Evolutionary conservation across 1,284 basidiomycete genomes (phyloP).

Genomic region (Ceratobasidium sp.): DNA sequence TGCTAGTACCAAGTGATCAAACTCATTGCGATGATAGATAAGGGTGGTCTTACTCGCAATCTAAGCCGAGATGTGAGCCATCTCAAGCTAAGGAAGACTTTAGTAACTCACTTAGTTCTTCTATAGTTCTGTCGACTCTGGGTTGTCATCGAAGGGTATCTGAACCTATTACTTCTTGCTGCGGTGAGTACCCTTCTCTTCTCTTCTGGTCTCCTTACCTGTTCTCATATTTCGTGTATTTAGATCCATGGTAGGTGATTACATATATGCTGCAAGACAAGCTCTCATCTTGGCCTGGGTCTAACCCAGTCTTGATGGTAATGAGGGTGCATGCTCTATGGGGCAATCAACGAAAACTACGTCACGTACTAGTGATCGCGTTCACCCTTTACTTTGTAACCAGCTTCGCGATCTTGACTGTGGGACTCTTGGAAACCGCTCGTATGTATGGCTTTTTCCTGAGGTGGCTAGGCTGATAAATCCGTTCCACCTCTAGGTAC

Average conservation of each 20-base stretch:
- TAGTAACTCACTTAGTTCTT: background rate
- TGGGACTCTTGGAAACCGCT: conserved; percentile 23
- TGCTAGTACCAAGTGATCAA: background rate
- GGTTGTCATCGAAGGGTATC: conserved; percentile 35
- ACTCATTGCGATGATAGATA: background rate
- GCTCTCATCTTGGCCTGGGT: background rate
- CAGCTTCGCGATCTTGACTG: conserved; percentile 33
- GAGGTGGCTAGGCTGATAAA: background rate
- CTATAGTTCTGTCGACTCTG: conserved; percentile 31
- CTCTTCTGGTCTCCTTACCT: background rate
- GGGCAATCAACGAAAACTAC: conserved; percentile 14
- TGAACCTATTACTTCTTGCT: conserved; percentile 39
- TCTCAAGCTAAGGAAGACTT: background rate
- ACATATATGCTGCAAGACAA: background rate
- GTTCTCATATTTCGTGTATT: background rate
- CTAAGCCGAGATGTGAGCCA: background rate
- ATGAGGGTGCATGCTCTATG: conserved; percentile 33
- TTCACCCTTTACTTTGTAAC: conserved; percentile 27
- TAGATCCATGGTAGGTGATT: conserved; percentile 30
- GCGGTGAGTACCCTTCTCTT: background rate
- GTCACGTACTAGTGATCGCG: background rate
- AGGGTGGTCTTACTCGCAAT: conserved; percentile 30
- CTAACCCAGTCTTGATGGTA: conserved; percentile 16
- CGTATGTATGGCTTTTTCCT: conserved; percentile 19
- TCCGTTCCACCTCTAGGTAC: background rate